Evolutionary conservation across 2,329 filamentous ascomycete species (phyloP), one percentile per base, ranked within the genome.

Genomic region (Periconia sp.): DNA sequence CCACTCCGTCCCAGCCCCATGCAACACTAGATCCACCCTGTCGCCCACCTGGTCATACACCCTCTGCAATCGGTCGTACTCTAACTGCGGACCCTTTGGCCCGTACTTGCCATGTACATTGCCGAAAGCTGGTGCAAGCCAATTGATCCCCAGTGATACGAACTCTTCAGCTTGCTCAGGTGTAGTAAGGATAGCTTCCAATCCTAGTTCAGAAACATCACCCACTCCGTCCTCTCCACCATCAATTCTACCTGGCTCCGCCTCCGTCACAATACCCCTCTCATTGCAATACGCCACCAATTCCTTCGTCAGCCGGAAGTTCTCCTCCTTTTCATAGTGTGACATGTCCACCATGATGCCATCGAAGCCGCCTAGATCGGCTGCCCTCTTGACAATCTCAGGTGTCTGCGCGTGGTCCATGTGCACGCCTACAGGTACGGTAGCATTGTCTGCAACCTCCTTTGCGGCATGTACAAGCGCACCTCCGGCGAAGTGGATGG

Each of bases 51-150:
- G 69, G 36, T 74, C 68, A 40, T 78, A 71, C 40, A 84, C 79
- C 4, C 66, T 65, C 52, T 59, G 60, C 30, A 66, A 29, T 13
- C 63, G 53, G 19, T 54, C 60, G 33, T 67, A 69, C 41, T 69
- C 66, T 23, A 69, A 50, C 33, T 68, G 66, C 21, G 84, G 81
- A 0, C 86, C 86, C 12, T 80, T 70, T 0, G 82, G 78, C 0
- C 86, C 86, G 67, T 90, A 89, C 55, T 84, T 81, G 5, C 87
- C 87, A 68, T 90, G 87, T 31, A 90, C 83, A 57, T 89, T 90
- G 3, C 87, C 87, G 70, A 90, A 88, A 0, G 85, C 85, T 0
- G 87, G 87, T 3, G 87, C 87, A 11, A 91, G 72, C 73, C 85
- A 86, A 57, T 90, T 84, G 59, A 90, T 87, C 0, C 86, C 87